A percentile compares a stretch with the other conserved stretches of the same genome.
Conservation (phyloP, 441 rosid species). For the Adansonia madagascariensis region DNA sequence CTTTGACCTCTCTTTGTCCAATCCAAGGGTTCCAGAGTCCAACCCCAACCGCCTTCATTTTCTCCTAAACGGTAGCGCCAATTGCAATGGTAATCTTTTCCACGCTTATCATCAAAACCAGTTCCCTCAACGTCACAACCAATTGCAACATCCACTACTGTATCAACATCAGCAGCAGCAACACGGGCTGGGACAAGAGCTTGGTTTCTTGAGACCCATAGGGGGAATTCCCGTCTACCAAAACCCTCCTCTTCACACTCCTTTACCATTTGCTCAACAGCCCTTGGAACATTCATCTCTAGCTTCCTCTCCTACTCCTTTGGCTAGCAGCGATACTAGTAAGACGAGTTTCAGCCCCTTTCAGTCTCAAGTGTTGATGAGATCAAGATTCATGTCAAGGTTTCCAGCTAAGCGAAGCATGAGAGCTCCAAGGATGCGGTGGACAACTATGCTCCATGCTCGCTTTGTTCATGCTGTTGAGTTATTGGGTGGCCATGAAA, state of each 20-base stretch:
- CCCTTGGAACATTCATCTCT: slow-evolving; percentile 42
- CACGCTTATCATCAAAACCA: slow-evolving; percentile 48
- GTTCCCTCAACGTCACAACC: slow-evolving; percentile 30
- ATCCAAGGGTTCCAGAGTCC: slow-evolving; percentile 48
- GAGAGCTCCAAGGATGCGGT: slow-evolving; percentile 98
- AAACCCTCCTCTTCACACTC: slow-evolving; percentile 42
- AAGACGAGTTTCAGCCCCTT: slow-evolving; percentile 36
- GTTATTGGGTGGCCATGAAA: slow-evolving; percentile 97
- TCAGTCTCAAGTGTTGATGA: slow-evolving; percentile 59
- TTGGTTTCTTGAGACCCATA: slow-evolving; percentile 79
- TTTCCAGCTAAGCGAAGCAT: slow-evolving; percentile 78
- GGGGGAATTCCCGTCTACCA: slow-evolving; percentile 94
- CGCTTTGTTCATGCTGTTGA: slow-evolving; percentile 97
- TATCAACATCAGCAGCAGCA: slow-evolving; percentile 50
- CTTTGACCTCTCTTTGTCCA: slow-evolving; percentile 59
- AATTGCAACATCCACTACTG: slow-evolving; percentile 38
- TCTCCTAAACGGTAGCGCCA: slow-evolving; percentile 36
- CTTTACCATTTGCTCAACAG: slow-evolving; percentile 67
- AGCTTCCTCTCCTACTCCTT: slow-evolving; percentile 38
- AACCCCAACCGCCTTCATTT: slow-evolving; percentile 44
- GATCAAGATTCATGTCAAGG: slow-evolving; percentile 77
- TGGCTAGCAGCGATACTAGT: slow-evolving; percentile 33
- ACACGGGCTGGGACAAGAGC: slow-evolving; percentile 54
- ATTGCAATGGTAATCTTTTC: slow-evolving; percentile 44
- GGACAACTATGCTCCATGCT: slow-evolving; percentile 95